A percentile compares a stretch with the other conserved stretches of the same genome.
These are phyloP conservation scores for Fusarium luffae DNA, from an alignment of 2,329 filamentous ascomycete genomes.

Conservation along the genomic window DNA sequence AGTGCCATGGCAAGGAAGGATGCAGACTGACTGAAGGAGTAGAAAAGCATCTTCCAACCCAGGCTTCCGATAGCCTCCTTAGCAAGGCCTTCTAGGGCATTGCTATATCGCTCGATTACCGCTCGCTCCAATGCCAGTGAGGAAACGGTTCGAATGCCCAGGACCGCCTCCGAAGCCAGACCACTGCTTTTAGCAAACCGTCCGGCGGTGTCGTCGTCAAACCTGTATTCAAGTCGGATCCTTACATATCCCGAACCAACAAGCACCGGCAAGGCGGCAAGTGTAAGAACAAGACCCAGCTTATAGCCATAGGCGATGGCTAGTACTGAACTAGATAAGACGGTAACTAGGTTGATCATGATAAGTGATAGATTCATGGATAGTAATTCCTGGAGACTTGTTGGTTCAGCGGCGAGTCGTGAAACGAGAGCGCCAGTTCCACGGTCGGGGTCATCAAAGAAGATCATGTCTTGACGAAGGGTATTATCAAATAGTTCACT, in stretches of 20 bases:
- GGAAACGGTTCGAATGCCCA: constrained; percentile 61
- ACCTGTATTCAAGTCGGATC: constrained; percentile 60
- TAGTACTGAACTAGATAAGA: constrained; percentile 58
- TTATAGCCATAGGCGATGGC: constrained; percentile 62
- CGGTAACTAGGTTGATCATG: constrained; percentile 58
- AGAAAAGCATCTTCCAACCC: constrained; percentile 55
- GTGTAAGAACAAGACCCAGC: constrained; percentile 59
- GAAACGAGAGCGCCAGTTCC: constrained; percentile 55
- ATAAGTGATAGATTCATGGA: constrained; percentile 61
- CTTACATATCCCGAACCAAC: constrained; percentile 59
- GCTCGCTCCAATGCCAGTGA: constrained; percentile 60
- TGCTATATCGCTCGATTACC: constrained; percentile 53
- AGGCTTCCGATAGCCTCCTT: constrained; percentile 46
- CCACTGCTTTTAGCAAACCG: constrained; percentile 60
- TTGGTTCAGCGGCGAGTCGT: constrained; percentile 53
- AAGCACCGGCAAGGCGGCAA: constrained; percentile 59
- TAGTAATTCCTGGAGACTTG: constrained; percentile 62
- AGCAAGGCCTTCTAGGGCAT: constrained; percentile 48
- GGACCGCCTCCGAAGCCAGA: constrained; percentile 61
- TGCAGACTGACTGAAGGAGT: constrained; percentile 55
- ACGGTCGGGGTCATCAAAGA: constrained; percentile 55
- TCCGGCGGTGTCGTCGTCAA: constrained; percentile 57
- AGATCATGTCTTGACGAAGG: constrained; percentile 65
- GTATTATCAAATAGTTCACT: constrained; percentile 61
- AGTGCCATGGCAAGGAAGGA: constrained; percentile 54